Percentiles rank a stretch among this genome's conserved stretches.
These are phyloP conservation scores for Trichoderma hamatum DNA, from an alignment of 2,329 filamentous ascomycete species.

Conservation along the genomic window DNA sequence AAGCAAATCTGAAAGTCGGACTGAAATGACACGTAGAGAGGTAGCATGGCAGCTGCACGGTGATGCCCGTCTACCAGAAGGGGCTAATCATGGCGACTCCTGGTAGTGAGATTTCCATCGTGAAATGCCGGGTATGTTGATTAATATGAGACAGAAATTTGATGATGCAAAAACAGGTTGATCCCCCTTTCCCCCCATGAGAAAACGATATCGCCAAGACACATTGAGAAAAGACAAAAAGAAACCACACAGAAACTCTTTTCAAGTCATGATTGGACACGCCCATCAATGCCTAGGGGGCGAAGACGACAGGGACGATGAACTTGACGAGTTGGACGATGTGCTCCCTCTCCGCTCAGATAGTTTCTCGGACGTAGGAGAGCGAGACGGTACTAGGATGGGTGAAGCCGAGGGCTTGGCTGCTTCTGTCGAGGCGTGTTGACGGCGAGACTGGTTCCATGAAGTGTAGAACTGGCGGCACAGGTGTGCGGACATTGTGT, in stretches of 20 bases:
- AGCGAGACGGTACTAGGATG: constrained; percentile 31
- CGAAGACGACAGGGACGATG: not conserved
- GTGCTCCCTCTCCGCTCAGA: constrained; percentile 41
- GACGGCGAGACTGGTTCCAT: constrained; percentile 56
- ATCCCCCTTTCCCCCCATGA: not conserved
- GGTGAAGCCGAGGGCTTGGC: not conserved
- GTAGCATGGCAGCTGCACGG: not conserved
- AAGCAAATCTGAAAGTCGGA: not conserved
- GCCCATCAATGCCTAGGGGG: constrained; percentile 6
- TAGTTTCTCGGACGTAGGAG: constrained; percentile 46
- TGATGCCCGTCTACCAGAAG: not conserved
- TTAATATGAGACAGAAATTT: constrained; percentile 2
- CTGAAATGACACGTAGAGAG: not conserved
- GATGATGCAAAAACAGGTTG: not conserved
- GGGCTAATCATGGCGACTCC: not conserved
- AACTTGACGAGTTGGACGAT: constrained; percentile 23
- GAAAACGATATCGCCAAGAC: not conserved
- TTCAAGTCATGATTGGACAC: not conserved
- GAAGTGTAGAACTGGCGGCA: constrained; percentile 63
- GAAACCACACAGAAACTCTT: not conserved
- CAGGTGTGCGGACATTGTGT: constrained; percentile 64
- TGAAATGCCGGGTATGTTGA: constrained; percentile 16
- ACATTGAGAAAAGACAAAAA: not conserved
- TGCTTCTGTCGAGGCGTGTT: constrained; percentile 32
- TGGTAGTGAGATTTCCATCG: not conserved